Conservation (phyloP, 2,329 filamentous ascomycete species). For the Pleoardoris graminearum region DNA sequence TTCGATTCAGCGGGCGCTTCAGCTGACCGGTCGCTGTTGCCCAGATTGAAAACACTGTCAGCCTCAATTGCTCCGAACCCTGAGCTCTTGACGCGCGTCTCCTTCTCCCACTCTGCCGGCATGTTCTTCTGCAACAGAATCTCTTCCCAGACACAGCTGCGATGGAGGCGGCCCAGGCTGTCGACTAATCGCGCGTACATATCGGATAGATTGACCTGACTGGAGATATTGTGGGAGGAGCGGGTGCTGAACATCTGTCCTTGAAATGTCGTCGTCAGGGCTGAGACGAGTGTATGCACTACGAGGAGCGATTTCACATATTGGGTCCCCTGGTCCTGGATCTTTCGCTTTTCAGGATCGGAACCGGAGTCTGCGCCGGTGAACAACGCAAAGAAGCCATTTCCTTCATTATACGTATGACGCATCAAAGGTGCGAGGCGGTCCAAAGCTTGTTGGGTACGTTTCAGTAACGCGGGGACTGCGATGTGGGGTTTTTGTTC, state of each 20-base stretch:
- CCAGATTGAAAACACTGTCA: constrained; percentile 45
- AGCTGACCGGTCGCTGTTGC: constrained; percentile 24
- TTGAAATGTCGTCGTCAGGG: constrained; percentile 74
- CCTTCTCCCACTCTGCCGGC: constrained; percentile 66
- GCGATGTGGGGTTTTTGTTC: constrained; percentile 81
- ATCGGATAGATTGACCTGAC: constrained; percentile 80
- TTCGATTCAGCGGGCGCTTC: constrained; percentile 22
- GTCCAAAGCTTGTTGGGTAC: constrained; percentile 71
- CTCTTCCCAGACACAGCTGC: constrained; percentile 83
- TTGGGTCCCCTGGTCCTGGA: constrained; percentile 66
- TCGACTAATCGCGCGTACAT: constrained; percentile 76
- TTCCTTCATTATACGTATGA: constrained; percentile 47
- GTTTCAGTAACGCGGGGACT: constrained; percentile 77
- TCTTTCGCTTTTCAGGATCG: constrained; percentile 41
- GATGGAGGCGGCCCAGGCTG: constrained; percentile 75
- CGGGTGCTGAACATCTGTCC: constrained; percentile 65
- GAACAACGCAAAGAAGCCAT: constrained; percentile 72
- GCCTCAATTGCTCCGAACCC: constrained; percentile 47
- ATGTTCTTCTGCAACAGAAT: constrained; percentile 73
- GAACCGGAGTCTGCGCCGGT: constrained; percentile 33
- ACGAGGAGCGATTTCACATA: constrained; percentile 78
- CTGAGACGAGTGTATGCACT: constrained; percentile 74
- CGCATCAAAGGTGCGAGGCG: constrained; percentile 67
- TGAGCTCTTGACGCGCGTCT: constrained; percentile 48
- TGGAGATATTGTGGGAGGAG: constrained; percentile 66